A percentile compares a stretch with the other conserved stretches of the same genome.
Conservation (phyloP, 2,329 filamentous ascomycete species). For the Pseudogymnoascus sp. region DNA sequence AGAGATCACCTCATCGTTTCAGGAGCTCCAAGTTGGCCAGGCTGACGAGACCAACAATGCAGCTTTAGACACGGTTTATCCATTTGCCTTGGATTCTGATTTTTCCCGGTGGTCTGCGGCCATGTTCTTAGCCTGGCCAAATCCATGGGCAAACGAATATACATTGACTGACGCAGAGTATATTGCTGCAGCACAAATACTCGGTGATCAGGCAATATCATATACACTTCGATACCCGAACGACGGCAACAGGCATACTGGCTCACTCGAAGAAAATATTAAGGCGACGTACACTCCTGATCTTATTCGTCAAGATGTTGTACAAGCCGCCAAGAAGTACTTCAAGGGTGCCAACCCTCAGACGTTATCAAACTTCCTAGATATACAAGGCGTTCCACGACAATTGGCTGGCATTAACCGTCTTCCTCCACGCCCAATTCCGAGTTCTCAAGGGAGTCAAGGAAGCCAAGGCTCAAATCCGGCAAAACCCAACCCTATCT, state of each 20-base stretch:
- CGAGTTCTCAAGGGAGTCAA: not conserved
- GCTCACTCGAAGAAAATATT: not conserved
- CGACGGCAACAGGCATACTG: conserved; percentile 21
- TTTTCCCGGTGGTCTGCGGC: conserved; percentile 37
- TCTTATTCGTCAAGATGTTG: conserved; percentile 40
- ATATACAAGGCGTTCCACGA: conserved; percentile 49
- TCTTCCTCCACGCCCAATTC: conserved; percentile 30
- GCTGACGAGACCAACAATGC: conserved; percentile 11
- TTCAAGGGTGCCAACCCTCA: conserved; percentile 38
- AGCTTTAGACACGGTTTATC: conserved; percentile 21
- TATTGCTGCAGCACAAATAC: conserved; percentile 60
- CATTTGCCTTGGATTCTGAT: conserved; percentile 27
- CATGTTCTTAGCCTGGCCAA: conserved; percentile 52
- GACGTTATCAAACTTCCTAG: conserved; percentile 44
- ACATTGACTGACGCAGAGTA: conserved; percentile 48
- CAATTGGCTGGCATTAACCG: conserved; percentile 45
- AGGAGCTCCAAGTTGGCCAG: conserved; percentile 25
- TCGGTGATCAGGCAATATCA: conserved; percentile 62
- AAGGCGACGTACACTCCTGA: not conserved
- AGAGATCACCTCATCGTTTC: conserved; percentile 26
- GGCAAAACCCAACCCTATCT: conserved; percentile 45
- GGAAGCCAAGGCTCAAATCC: conserved; percentile 16
- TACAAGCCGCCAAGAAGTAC: conserved; percentile 37
- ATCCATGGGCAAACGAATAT: conserved; percentile 37
- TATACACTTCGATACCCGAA: conserved; percentile 33